phyloP scores from a whole-genome alignment of 2,329 filamentous ascomycete species.

The Talaromyces amestolkiae region DNA sequence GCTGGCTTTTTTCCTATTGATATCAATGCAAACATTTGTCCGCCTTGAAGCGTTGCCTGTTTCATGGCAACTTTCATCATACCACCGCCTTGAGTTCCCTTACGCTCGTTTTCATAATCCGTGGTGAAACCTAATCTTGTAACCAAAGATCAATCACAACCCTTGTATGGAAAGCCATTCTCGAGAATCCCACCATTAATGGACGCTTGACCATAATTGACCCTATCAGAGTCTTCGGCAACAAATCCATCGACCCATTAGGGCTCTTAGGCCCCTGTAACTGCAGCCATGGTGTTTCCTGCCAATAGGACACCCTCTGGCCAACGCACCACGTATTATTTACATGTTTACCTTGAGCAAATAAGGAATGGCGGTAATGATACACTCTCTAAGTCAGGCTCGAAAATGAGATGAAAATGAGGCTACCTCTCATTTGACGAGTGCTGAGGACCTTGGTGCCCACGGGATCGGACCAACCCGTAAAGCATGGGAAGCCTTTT shows the following conservation, averaged over 20 bases:
- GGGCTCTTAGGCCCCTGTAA: conserved; percentile 31
- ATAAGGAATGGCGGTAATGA: background rate
- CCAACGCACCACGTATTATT: conserved; percentile 11
- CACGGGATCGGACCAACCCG: background rate
- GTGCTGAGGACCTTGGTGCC: background rate
- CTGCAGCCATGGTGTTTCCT: conserved; percentile 43
- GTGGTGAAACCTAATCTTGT: background rate
- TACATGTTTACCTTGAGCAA: background rate
- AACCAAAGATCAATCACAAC: background rate
- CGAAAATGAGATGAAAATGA: background rate
- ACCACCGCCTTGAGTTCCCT: background rate
- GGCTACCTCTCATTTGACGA: background rate
- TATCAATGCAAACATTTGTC: background rate
- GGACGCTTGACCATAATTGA: background rate
- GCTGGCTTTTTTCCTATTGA: too few species aligned
- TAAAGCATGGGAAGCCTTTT: background rate
- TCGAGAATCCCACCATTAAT: background rate
- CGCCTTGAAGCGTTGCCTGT: background rate
- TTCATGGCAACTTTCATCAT: background rate
- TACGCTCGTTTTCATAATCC: background rate
- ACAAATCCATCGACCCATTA: background rate
- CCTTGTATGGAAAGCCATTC: background rate
- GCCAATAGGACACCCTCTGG: conserved; percentile 40
- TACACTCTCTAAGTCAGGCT: too few species aligned
- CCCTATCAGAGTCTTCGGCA: background rate